Percentiles rank a stretch among this genome's conserved stretches.
Evolutionary conservation across 257 asterid species (phyloP).

Genomic region (Solanum pinnatisectum): DNA sequence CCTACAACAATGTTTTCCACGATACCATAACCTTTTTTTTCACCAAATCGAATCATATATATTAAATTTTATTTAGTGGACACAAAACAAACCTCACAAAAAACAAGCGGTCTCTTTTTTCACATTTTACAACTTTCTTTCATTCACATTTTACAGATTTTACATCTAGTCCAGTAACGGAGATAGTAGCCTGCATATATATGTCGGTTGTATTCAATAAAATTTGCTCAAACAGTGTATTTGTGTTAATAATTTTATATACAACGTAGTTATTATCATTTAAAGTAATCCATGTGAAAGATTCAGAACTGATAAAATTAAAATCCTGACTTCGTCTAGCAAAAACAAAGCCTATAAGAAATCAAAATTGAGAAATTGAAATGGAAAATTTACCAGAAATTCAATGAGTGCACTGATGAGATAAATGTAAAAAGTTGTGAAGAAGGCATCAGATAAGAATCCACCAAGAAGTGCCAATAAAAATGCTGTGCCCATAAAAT

Average conservation of each 20-base stretch:
- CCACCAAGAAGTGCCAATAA: constrained; percentile 87
- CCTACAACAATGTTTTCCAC: background rate
- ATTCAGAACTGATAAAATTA: too few relatives aligned
- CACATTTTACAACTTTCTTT: constrained; percentile 18
- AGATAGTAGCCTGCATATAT: too few relatives aligned
- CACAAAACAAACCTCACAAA: background rate
- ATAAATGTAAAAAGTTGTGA: constrained; percentile 61
- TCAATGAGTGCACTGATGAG: constrained; percentile 46
- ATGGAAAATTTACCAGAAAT: constrained; percentile 43
- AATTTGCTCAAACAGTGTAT: background rate
- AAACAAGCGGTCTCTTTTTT: background rate
- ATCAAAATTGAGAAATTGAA: background rate
- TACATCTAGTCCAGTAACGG: too few relatives aligned
- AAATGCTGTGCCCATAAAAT: constrained; percentile 94
- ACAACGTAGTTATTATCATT: background rate
- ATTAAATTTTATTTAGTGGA: background rate
- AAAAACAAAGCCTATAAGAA: background rate
- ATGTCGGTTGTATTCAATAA: background rate
- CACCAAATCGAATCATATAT: background rate
- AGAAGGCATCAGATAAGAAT: constrained; percentile 74
- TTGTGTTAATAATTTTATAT: too few relatives aligned
- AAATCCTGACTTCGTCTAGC: background rate
- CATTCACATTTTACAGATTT: too few relatives aligned
- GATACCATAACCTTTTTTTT: background rate
- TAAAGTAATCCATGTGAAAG: background rate